Conservation (phyloP, 169 alveolate species). For the Amoebophrya sp. region DNA sequence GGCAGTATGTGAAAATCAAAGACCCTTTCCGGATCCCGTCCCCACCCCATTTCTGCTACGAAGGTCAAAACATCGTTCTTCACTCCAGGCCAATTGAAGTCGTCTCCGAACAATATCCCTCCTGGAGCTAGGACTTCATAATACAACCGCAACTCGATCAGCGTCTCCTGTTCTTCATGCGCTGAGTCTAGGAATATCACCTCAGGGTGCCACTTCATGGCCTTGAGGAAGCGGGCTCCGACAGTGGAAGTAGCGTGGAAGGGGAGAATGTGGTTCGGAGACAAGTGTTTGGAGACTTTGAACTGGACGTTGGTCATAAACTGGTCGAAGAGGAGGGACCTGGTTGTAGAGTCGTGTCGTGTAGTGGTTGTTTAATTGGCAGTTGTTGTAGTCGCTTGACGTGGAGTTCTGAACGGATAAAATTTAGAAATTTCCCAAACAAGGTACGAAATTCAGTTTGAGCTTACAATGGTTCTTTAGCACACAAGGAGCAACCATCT, state of each 20-base stretch:
- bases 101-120: slow-evolving; percentile 12
- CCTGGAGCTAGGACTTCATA: slow-evolving; percentile 3
- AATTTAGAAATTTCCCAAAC: too few relatives aligned
- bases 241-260: background rate
- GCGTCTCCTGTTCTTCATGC: background rate
- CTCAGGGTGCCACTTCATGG: slow-evolving; percentile 13
- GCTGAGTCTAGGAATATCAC: background rate
- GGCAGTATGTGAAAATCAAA: background rate
- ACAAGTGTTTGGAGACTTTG: background rate
- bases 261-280: slow-evolving; percentile 1
- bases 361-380: too few relatives aligned
- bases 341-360: background rate
- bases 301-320: slow-evolving; percentile 17
- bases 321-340: background rate
- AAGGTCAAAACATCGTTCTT: background rate
- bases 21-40: background rate
- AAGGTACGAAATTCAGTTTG: too few relatives aligned
- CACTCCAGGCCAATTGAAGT: background rate
- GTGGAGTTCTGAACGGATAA: too few relatives aligned
- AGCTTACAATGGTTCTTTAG: too few relatives aligned
- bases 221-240: background rate
- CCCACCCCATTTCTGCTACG: background rate
- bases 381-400: too few relatives aligned
- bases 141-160: background rate
- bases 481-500: too few relatives aligned